A percentile compares a stretch with the other conserved stretches of the same genome.
Conservation (phyloP, 1,284 basidiomycete genomes). For the Ceratobasidium sp. region DNA sequence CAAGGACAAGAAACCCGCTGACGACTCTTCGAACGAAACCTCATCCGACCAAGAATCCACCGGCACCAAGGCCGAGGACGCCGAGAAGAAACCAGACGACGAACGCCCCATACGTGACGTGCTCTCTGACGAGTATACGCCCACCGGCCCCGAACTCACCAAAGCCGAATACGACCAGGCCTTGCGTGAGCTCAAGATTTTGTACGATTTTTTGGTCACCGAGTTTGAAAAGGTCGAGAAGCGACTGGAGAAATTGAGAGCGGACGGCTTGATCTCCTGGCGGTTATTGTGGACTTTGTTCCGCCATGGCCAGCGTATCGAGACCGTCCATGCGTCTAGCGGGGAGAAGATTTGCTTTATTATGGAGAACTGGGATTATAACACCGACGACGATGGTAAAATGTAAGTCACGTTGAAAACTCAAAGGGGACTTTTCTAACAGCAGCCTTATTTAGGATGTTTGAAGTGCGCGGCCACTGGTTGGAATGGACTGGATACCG, state of each 20-base stretch:
- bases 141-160: constrained; percentile 30
- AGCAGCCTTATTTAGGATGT: constrained; percentile 8
- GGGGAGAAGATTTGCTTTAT: constrained; percentile 32
- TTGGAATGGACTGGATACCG: constrained; percentile 37
- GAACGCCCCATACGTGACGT: constrained; percentile 22
- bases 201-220: constrained; percentile 14
- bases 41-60: neutral
- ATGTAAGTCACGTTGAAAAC: neutral
- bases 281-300: constrained; percentile 34
- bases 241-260: constrained; percentile 25
- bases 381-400: constrained; percentile 27
- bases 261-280: constrained; percentile 35
- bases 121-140: constrained; percentile 23
- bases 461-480: constrained; percentile 33
- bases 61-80: neutral
- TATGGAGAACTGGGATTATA: constrained; percentile 37
- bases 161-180: constrained; percentile 32
- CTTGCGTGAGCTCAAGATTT: constrained; percentile 29
- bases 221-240: constrained; percentile 34
- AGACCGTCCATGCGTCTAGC: constrained; percentile 32
- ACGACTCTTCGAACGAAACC: neutral
- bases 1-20: constrained; percentile 3
- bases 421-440: neutral
- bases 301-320: constrained; percentile 25
- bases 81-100: constrained; percentile 9